Conservation (phyloP, 148 eudicot species). For the Agrostemma githago region DNA sequence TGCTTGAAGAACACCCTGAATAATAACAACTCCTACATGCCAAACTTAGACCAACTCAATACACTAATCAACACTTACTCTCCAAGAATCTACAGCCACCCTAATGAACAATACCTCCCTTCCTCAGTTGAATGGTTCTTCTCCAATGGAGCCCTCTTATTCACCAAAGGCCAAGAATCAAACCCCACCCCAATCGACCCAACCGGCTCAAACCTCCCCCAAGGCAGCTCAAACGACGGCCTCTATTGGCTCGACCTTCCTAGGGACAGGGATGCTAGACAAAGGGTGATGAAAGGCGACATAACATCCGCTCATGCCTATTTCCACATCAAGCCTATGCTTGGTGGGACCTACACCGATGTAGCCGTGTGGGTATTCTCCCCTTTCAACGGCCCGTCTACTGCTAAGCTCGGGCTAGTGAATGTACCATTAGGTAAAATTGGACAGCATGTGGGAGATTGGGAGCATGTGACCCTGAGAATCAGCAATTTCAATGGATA, state of each 20-base stretch:
- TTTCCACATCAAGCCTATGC: constrained; percentile 36
- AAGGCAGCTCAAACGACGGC: constrained; percentile 35
- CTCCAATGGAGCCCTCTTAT: constrained; percentile 33
- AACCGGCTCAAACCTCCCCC: constrained; percentile 38
- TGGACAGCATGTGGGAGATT: constrained; percentile 41
- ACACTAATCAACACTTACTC: constrained; percentile 28
- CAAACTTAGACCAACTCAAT: constrained; percentile 28
- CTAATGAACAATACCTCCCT: constrained; percentile 31
- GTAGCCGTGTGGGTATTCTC: constrained; percentile 36
- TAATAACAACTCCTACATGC: constrained; percentile 28
- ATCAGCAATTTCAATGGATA: constrained; percentile 39
- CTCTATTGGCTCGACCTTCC: constrained; percentile 44
- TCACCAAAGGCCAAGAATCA: constrained; percentile 32
- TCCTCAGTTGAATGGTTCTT: constrained; percentile 41
- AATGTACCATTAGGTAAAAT: constrained; percentile 31
- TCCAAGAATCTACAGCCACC: constrained; percentile 39
- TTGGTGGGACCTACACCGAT: constrained; percentile 39
- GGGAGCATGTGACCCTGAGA: constrained; percentile 43
- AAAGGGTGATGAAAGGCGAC: constrained; percentile 29
- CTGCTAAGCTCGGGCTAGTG: constrained; percentile 27
- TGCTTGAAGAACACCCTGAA: constrained; percentile 28
- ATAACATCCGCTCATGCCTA: constrained; percentile 22
- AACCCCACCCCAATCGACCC: constrained; percentile 29
- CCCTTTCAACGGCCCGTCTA: constrained; percentile 38
- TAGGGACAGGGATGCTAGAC: constrained; percentile 1